Percentiles rank a stretch among this genome's conserved stretches.
These are phyloP conservation scores for Syzygium grande DNA, from an alignment of 345 rosid species.

Conservation along the genomic window DNA sequence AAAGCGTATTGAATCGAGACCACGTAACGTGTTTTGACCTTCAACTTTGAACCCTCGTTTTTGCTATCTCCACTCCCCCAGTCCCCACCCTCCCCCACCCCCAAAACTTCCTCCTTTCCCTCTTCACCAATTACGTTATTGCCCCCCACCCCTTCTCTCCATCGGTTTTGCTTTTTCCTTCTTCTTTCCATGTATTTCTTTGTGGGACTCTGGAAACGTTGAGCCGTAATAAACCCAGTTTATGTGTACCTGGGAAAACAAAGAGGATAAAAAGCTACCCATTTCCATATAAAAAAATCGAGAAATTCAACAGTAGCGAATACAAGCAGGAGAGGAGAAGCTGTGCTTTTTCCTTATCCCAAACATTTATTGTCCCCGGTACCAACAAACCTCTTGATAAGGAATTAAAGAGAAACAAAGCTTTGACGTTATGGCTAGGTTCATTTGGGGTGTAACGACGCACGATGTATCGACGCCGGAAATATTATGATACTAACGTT, in stretches of 20 bases:
- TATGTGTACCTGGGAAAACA: neutral
- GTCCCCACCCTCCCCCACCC: neutral
- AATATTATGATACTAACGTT: neutral
- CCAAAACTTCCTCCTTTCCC: neutral
- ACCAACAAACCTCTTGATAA: neutral
- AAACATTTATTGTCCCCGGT: rapidly evolving
- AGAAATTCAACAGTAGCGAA: neutral
- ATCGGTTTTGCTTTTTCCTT: rapidly evolving
- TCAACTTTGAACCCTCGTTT: neutral
- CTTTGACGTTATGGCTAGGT: neutral
- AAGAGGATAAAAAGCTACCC: neutral
- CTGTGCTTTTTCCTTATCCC: rapidly evolving
- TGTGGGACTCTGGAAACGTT: neutral
- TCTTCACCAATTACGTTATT: neutral
- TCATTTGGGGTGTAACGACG: too few species aligned
- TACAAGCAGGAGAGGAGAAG: rapidly evolving
- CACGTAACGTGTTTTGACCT: neutral
- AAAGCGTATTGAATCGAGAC: neutral
- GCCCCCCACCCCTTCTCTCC: neutral
- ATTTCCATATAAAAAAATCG: neutral
- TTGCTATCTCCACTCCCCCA: neutral
- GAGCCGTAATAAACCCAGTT: neutral
- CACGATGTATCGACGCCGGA: too few species aligned
- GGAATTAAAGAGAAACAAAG: neutral
- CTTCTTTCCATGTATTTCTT: rapidly evolving